phyloP scores from a whole-genome alignment of 352 stramenopile species.

The Globisporangium irregulare region DNA sequence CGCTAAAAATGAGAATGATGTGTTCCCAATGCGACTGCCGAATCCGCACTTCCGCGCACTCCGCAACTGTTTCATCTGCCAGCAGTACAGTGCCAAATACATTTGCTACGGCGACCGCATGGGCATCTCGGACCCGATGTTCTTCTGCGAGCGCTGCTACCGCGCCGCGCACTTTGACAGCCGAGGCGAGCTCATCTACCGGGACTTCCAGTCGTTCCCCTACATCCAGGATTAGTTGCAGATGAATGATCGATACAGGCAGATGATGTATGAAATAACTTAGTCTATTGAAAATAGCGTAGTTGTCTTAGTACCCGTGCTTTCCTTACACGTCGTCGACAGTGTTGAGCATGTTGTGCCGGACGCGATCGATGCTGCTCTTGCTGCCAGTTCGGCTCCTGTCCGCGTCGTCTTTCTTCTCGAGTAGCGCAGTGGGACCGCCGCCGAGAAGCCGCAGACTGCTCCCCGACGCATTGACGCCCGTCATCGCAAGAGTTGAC shows the following conservation, averaged over 20 bases:
- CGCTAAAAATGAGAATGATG: constrained; percentile 20
- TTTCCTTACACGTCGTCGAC: constrained; percentile 10
- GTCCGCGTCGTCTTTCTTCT: constrained; percentile 3
- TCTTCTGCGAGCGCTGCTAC: constrained; percentile 78
- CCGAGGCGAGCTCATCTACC: constrained; percentile 52
- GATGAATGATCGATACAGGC: neutral
- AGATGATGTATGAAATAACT: constrained; percentile 6
- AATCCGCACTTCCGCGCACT: constrained; percentile 43
- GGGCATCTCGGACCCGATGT: constrained; percentile 65
- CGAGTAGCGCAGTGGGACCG: too few relatives aligned
- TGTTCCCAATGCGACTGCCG: constrained; percentile 64
- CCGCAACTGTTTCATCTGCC: constrained; percentile 71
- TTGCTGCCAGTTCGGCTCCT: neutral
- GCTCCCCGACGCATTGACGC: neutral
- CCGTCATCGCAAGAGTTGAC: neutral
- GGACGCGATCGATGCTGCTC: constrained; percentile 1
- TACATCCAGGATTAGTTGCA: constrained; percentile 62
- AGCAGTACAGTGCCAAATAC: constrained; percentile 75
- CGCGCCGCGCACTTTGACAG: constrained; percentile 56
- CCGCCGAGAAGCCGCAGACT: neutral
- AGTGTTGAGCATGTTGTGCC: constrained; percentile 14
- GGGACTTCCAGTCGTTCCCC: constrained; percentile 70
- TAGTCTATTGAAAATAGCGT: neutral
- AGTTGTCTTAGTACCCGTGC: neutral
- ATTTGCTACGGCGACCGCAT: constrained; percentile 77